phyloP scores from a whole-genome alignment of 176 grass and related monocot species.

The Aegilops speltoides region DNA sequence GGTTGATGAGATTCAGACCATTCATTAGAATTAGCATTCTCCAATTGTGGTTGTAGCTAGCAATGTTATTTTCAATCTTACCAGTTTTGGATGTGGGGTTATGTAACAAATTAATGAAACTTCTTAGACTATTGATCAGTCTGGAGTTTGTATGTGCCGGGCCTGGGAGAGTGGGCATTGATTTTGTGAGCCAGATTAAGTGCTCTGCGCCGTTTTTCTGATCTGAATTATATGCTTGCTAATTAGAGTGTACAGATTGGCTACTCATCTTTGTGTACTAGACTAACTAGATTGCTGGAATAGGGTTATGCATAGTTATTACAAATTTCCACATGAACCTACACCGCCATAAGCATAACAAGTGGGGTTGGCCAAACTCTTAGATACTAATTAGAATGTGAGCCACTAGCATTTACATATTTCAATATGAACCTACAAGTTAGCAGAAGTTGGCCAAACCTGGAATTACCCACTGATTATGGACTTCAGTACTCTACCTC shows the following conservation, averaged over 20 bases:
- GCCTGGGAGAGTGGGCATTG: background rate
- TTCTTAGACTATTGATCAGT: background rate
- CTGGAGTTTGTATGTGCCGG: conserved; percentile 10
- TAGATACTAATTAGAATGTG: background rate
- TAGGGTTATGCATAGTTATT: background rate
- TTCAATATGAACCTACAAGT: background rate
- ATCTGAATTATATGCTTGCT: background rate
- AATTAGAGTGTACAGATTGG: background rate
- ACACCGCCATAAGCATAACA: background rate
- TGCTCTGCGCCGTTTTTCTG: background rate
- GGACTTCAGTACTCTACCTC: background rate
- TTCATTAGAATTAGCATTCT: background rate
- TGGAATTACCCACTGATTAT: background rate
- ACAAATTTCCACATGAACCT: background rate
- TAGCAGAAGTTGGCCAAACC: conserved; percentile 5
- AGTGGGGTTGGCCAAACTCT: background rate
- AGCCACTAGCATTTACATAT: background rate
- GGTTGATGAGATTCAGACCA: background rate
- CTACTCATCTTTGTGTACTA: background rate
- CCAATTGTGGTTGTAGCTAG: conserved; percentile 8
- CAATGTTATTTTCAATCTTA: conserved; percentile 15
- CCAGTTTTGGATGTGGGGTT: background rate
- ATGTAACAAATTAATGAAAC: background rate
- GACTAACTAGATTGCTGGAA: background rate
- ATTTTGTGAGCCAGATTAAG: background rate